Evolutionary conservation across 2,329 filamentous ascomycete species (phyloP).

Genomic region (Aspergillus felis): DNA sequence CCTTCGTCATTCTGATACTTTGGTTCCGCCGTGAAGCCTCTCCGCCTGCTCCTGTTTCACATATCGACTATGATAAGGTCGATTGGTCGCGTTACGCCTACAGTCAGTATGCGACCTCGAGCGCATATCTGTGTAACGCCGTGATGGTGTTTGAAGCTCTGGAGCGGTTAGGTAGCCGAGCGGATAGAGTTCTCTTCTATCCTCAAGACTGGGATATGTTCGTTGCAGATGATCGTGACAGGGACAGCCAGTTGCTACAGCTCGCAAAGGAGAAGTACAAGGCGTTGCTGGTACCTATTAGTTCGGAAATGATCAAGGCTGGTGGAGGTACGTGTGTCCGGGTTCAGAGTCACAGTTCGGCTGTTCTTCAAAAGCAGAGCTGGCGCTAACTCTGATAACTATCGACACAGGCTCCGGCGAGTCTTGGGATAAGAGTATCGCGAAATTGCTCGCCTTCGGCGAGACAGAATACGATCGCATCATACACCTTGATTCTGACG

Average conservation of each 20-base stretch:
- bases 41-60: constrained; percentile 16
- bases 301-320: constrained; percentile 33
- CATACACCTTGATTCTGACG: constrained; percentile 60
- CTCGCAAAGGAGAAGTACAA: constrained; percentile 49
- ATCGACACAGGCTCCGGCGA: constrained; percentile 27
- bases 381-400: not conserved
- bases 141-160: constrained; percentile 42
- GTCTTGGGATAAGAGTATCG: constrained; percentile 62
- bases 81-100: constrained; percentile 44
- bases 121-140: constrained; percentile 41
- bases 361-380: not conserved
- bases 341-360: not conserved
- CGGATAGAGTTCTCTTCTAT: constrained; percentile 40
- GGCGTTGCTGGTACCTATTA: constrained; percentile 48
- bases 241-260: constrained; percentile 45
- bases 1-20: constrained; percentile 23
- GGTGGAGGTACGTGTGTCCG: constrained; percentile 19
- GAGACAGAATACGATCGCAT: constrained; percentile 60
- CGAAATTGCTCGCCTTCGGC: constrained; percentile 67
- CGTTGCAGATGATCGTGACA: constrained; percentile 26
- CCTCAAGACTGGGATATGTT: constrained; percentile 38
- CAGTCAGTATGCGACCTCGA: constrained; percentile 40
- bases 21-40: constrained; percentile 20
- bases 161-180: constrained; percentile 36
- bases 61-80: constrained; percentile 30